Conservation (phyloP, 2,329 filamentous ascomycete genomes). For the Alternaria burnsii region DNA sequence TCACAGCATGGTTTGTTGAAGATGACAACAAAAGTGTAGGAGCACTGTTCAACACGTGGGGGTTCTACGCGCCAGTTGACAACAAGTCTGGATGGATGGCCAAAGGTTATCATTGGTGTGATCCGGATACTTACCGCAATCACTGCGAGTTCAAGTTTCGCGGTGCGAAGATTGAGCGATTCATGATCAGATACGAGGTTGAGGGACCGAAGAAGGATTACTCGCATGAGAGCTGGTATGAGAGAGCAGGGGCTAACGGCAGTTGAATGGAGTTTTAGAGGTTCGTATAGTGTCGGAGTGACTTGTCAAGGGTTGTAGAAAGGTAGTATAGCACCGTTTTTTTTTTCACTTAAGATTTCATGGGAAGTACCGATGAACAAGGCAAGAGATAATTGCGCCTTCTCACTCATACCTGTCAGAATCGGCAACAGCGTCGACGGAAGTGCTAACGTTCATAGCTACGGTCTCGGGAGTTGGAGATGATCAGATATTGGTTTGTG, state of each 20-base stretch:
- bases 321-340: not conserved
- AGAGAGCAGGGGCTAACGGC: slow-evolving; percentile 19
- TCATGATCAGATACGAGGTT: slow-evolving; percentile 68
- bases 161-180: slow-evolving; percentile 34
- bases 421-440: no score
- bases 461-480: not conserved
- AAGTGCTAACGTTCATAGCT: not conserved
- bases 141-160: slow-evolving; percentile 69
- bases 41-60: slow-evolving; percentile 78
- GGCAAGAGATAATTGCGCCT: not conserved
- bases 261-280: not conserved
- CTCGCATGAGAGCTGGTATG: slow-evolving; percentile 51
- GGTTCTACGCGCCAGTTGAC: slow-evolving; percentile 59
- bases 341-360: not conserved
- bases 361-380: not conserved
- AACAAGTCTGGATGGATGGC: slow-evolving; percentile 64
- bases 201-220: slow-evolving; percentile 80
- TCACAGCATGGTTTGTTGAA: slow-evolving; percentile 79
- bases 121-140: slow-evolving; percentile 75
- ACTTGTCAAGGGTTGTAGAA: not conserved
- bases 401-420: not conserved
- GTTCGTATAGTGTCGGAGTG: not conserved
- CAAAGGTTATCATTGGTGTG: slow-evolving; percentile 73
- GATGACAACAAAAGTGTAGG: slow-evolving; percentile 75
- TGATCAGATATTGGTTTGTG: not conserved